A percentile compares a stretch with the other conserved stretches of the same genome.
Evolutionary conservation across 305 asterid genomes (phyloP).

Genomic region (Fraxinus nigra): DNA sequence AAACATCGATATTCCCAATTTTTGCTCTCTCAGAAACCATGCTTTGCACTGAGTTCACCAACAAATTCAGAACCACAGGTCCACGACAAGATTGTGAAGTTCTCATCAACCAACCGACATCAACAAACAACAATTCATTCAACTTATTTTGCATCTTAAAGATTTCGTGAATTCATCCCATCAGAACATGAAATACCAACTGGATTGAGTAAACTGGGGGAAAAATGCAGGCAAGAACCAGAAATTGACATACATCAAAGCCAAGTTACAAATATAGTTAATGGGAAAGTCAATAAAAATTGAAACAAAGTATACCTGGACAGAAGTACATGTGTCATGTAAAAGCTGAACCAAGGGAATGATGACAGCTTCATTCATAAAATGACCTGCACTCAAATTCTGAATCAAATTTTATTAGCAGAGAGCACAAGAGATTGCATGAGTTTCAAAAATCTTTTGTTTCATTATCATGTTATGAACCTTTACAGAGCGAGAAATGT

Average conservation of each 20-base stretch:
- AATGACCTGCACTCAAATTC: conserved; percentile 91
- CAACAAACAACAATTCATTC: conserved; percentile 7
- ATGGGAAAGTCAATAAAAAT: background rate
- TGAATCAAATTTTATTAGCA: conserved; percentile 47
- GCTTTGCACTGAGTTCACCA: background rate
- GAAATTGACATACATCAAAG: background rate
- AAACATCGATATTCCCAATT: background rate
- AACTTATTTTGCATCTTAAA: conserved; percentile 17
- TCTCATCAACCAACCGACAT: conserved; percentile 14
- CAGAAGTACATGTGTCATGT: conserved; percentile 56
- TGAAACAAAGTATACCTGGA: conserved; percentile 54
- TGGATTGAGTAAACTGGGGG: background rate
- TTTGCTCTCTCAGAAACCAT: conserved; percentile 8
- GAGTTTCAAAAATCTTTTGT: background rate
- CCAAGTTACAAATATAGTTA: background rate
- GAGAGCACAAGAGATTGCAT: conserved; percentile 21
- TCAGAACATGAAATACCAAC: background rate
- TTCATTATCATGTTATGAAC: conserved; percentile 34
- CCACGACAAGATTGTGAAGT: conserved; percentile 7
- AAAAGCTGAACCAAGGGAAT: conserved; percentile 75
- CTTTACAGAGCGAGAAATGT: conserved; percentile 87
- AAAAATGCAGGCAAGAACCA: background rate
- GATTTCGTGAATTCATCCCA: background rate
- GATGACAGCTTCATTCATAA: conserved; percentile 59
- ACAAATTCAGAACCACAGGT: background rate